Conservation (phyloP, 208 protist species). For the Trypanosomatidae sp. region DNA sequence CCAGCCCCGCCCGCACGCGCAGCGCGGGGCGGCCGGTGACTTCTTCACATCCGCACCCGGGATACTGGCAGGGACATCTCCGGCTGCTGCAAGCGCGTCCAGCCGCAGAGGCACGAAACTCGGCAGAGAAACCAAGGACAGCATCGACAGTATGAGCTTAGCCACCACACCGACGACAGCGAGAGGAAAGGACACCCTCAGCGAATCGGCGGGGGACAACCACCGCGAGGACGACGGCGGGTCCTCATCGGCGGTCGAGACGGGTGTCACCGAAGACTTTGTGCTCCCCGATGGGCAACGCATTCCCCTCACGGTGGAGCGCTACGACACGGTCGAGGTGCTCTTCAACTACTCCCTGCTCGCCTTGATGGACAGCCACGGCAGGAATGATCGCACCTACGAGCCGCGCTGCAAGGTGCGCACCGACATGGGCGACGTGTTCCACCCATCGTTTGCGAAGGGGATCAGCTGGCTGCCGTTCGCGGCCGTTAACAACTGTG, state of each 20-base stretch:
- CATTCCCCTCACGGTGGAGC: constrained; percentile 72
- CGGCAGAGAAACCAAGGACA: not conserved
- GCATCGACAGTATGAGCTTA: not conserved
- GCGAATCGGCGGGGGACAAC: not conserved
- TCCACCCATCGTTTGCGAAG: constrained; percentile 80
- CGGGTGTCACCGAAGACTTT: constrained; percentile 44
- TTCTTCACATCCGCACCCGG: not conserved
- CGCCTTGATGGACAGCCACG: constrained; percentile 22
- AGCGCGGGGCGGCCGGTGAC: not conserved
- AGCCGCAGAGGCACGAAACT: not conserved
- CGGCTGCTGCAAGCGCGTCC: not conserved
- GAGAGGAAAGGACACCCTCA: not conserved
- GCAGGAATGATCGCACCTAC: constrained; percentile 35
- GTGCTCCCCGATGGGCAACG: constrained; percentile 86
- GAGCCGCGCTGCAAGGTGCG: constrained; percentile 72
- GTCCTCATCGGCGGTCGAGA: not conserved
- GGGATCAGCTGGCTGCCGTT: constrained; percentile 92
- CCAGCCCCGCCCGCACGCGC: constrained; percentile 7
- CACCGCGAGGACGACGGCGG: not conserved
- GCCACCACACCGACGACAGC: not conserved
- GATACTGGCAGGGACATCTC: not conserved
- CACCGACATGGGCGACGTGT: constrained; percentile 84
- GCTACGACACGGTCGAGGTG: constrained; percentile 67
- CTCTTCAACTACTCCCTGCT: constrained; percentile 91
- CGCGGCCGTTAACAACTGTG: constrained; percentile 91